Evolutionary conservation across 1,284 basidiomycete species (phyloP).

Genomic region (Cutaneotrichosporon cutaneum): DNA sequence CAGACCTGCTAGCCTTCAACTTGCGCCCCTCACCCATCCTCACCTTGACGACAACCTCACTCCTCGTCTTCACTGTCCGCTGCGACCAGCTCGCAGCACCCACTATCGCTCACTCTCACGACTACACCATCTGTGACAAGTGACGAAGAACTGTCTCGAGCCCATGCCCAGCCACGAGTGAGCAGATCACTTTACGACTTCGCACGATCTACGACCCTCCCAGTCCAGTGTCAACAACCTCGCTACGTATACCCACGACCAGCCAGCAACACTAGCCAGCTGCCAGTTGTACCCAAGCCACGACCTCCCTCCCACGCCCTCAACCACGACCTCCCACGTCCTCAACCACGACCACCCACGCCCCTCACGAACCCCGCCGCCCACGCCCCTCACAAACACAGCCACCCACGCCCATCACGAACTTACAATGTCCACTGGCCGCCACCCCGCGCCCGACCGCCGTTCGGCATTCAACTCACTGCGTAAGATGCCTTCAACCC

Average conservation of each 20-base stretch:
- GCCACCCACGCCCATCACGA: constrained; percentile 1
- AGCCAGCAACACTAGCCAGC: not conserved
- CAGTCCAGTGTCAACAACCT: not conserved
- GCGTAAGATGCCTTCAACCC: constrained; percentile 39
- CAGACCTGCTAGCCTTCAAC: not conserved
- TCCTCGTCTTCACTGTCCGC: not conserved
- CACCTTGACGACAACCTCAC: not conserved
- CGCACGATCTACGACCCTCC: not conserved
- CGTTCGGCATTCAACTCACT: constrained; percentile 28
- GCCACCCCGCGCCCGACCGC: not conserved
- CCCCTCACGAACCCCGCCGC: too few species aligned
- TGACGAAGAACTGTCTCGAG: not conserved
- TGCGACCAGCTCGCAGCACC: not conserved
- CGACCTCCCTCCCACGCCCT: not conserved
- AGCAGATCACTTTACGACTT: not conserved
- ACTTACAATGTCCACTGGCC: not conserved
- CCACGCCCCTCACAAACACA: not conserved
- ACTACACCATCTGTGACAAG: not conserved
- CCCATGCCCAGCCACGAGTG: not conserved
- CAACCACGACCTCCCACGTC: not conserved
- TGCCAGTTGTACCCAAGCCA: not conserved
- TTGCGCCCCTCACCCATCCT: not conserved
- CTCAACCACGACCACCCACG: not conserved
- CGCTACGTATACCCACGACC: not conserved
- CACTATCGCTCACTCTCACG: not conserved